Conservation (phyloP, 495 filamentous ascomycete species). For the Astrothelium macrocarpum region DNA sequence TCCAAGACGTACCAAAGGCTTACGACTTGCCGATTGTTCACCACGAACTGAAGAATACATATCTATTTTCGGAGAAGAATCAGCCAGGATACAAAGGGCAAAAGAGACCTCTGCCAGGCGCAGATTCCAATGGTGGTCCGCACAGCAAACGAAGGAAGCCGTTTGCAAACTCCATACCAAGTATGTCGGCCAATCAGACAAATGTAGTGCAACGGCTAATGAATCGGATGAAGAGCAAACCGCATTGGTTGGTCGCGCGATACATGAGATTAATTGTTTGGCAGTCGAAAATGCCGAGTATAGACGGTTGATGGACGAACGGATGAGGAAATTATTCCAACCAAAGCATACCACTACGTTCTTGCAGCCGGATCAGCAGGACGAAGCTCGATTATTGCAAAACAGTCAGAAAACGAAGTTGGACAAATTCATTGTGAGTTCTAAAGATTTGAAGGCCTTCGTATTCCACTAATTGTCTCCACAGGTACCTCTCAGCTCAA, state of each 20-base stretch:
- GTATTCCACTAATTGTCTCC: neutral
- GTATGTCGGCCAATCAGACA: constrained; percentile 38
- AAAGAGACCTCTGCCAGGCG: neutral
- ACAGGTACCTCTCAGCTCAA: constrained; percentile 3
- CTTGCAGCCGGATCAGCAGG: constrained; percentile 17
- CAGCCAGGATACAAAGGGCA: constrained; percentile 53
- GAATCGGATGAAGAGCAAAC: constrained; percentile 57
- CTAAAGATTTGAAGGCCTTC: neutral
- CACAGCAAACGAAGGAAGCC: constrained; percentile 17
- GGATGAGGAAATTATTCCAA: constrained; percentile 53
- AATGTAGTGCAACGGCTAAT: neutral
- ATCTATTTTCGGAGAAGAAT: constrained; percentile 85
- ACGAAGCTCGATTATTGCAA: neutral
- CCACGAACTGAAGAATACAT: constrained; percentile 62
- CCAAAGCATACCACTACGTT: constrained; percentile 48
- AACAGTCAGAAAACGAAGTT: neutral
- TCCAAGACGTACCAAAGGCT: constrained; percentile 57
- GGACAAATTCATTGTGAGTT: neutral
- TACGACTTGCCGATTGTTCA: constrained; percentile 66
- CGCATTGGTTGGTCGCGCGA: constrained; percentile 58
- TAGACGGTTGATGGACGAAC: constrained; percentile 47
- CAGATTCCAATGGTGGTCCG: constrained; percentile 14
- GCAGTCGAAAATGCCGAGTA: constrained; percentile 69
- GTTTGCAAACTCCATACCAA: constrained; percentile 48
- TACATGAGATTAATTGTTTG: constrained; percentile 66